phyloP scores from a whole-genome alignment of 2,329 filamentous ascomycete species.

The Phialocephala subalpina region DNA sequence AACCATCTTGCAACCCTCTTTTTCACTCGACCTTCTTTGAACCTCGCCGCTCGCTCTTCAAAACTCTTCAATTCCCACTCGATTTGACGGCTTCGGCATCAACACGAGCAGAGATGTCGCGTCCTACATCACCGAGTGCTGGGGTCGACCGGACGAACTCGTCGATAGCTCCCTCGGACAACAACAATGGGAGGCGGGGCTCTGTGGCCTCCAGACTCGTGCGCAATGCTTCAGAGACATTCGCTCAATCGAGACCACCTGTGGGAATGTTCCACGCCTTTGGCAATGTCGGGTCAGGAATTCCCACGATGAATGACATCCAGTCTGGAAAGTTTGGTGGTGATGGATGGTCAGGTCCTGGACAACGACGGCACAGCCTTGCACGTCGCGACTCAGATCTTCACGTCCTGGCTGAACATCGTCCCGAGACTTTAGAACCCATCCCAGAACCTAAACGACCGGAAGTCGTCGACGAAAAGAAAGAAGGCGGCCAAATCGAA shows the following conservation, averaged over 20 bases:
- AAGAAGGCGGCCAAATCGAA: slow-evolving; percentile 21
- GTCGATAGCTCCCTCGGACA: slow-evolving; percentile 13
- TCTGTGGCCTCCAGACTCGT: slow-evolving; percentile 15
- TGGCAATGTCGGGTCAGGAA: slow-evolving; percentile 31
- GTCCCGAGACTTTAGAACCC: slow-evolving; percentile 24
- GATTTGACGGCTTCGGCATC: background rate
- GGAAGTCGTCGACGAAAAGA: slow-evolving; percentile 21
- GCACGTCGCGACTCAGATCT: slow-evolving; percentile 30
- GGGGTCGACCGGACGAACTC: background rate
- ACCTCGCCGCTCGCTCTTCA: background rate
- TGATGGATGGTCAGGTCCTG: slow-evolving; percentile 33
- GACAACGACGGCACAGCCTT: slow-evolving; percentile 33
- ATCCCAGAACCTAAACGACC: slow-evolving; percentile 17
- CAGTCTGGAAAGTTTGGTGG: slow-evolving; percentile 32
- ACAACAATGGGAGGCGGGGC: slow-evolving; percentile 17
- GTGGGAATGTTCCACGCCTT: slow-evolving; percentile 37
- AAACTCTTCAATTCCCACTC: background rate
- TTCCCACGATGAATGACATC: slow-evolving; percentile 35
- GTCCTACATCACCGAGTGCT: slow-evolving; percentile 2
- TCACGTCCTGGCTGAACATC: slow-evolving; percentile 21
- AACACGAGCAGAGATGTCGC: slow-evolving; percentile 4
- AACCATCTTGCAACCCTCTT: background rate
- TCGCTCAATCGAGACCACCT: slow-evolving; percentile 31
- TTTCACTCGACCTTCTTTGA: background rate
- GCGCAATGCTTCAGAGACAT: slow-evolving; percentile 26